Evolutionary conservation across 495 filamentous ascomycete genomes (phyloP), one percentile per base, ranked within the genome.

Genomic region (Penicillium argentinense): DNA sequence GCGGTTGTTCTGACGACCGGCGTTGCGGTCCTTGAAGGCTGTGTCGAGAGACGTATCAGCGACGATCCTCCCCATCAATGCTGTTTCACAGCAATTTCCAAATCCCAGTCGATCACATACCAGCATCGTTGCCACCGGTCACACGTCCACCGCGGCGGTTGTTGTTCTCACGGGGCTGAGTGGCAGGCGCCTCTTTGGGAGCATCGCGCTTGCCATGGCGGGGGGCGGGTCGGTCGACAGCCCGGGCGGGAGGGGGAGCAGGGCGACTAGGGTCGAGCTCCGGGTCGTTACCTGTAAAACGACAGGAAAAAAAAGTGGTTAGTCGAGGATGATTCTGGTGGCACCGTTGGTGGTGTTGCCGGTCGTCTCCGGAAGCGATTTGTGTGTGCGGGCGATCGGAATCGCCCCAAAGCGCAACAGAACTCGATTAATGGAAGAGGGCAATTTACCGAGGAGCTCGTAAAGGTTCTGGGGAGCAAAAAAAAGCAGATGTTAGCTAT

Each of bases 21-120:
- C 89, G 53, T 84, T 83, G 64, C 88, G 88, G 73, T 97, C 91
- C 68, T 87, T 89, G 84, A 88, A 95, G 67, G 89, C 91, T 97
- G 33, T 36, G 14, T 36, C n/a, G n/a, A n/a, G n/a, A n/a, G n/a
- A n/a, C n/a, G n/a, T n/a, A n/a, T n/a, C n/a, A n/a, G n/a, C n/a
- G n/a, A n/a, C n/a, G n/a, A n/a, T n/a, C n/a, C n/a, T n/a, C n/a
- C n/a, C n/a, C n/a, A n/a, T n/a, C n/a, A n/a, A n/a, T n/a, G n/a
- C n/a, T n/a, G n/a, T n/a, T n/a, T n/a, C n/a, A n/a, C n/a, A 44
- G 24, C 1, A 52, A 39, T 47, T 34, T 17, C n/a, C 18, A 8
- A n/a, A 16, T 27, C 17, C 5, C 6, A n/a, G 14, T 30, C 37
- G 13, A 34, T 29, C 26, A 80, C 78, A 64, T 74, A 96, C 92